phyloP scores from a whole-genome alignment of 306 rosid species.

The Casuarina cunninghamiana region DNA sequence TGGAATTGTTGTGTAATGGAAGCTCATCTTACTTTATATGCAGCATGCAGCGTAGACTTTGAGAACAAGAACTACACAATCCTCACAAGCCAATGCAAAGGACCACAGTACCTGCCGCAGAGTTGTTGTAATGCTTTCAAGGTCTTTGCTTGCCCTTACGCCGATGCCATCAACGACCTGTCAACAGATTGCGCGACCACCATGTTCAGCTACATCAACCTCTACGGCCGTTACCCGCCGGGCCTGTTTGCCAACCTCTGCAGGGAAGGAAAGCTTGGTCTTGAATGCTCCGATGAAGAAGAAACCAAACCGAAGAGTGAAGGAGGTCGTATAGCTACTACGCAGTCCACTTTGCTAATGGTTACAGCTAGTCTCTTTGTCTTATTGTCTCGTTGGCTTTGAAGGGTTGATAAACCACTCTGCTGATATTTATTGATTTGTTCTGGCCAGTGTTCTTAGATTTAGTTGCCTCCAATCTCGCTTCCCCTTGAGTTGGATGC shows the following conservation, averaged over 20 bases:
- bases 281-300: conserved; percentile 33
- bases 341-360: conserved; percentile 24
- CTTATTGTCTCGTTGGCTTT: conserved; percentile 34
- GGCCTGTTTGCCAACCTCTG: conserved; percentile 78
- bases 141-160: conserved; percentile 80
- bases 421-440: conserved; percentile 24
- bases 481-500: not conserved
- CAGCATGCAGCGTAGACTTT: conserved; percentile 64
- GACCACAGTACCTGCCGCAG: conserved; percentile 69
- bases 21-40: conserved; percentile 7
- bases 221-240: conserved; percentile 87
- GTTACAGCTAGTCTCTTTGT: conserved; percentile 24
- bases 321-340: conserved; percentile 18
- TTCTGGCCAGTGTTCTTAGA: not conserved
- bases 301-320: conserved; percentile 13
- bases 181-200: conserved; percentile 55
- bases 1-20: not conserved
- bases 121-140: conserved; percentile 71
- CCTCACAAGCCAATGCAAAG: conserved; percentile 88
- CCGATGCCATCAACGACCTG: conserved; percentile 37
- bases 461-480: not conserved
- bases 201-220: conserved; percentile 91
- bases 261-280: conserved; percentile 66
- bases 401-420: not conserved
- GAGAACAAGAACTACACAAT: conserved; percentile 75